phyloP scores from a whole-genome alignment of 1,284 basidiomycete genomes.

The Takashimella tepidaria region DNA sequence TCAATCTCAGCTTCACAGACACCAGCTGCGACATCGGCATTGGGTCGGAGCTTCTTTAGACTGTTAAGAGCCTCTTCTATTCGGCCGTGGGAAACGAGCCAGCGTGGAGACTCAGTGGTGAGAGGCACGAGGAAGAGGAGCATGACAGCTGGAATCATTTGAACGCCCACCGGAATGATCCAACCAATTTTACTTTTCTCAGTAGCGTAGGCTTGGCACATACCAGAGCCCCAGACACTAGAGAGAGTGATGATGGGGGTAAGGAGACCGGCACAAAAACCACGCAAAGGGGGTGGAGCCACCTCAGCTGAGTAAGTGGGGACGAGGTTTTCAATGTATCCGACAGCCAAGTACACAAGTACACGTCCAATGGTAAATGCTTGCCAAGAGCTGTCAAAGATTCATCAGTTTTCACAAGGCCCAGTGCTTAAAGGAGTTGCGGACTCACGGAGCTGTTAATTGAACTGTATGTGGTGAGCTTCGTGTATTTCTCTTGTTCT shows the following conservation, averaged over 20 bases:
- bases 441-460: constrained; percentile 8
- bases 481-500: no score
- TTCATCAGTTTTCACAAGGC: no score
- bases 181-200: constrained; percentile 11
- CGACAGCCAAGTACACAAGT: constrained; percentile 21
- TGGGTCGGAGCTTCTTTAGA: constrained; percentile 15
- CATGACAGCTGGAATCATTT: constrained; percentile 14
- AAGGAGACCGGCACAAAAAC: constrained; percentile 17
- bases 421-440: background rate
- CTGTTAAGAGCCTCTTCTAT: constrained; percentile 13
- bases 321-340: constrained; percentile 20
- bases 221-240: constrained; percentile 11
- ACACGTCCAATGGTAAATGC: constrained; percentile 21
- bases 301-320: constrained; percentile 22
- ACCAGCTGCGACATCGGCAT: constrained; percentile 13
- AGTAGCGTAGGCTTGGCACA: constrained; percentile 12
- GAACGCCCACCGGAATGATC: constrained; percentile 20
- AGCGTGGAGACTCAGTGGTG: constrained; percentile 23
- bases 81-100: constrained; percentile 16
- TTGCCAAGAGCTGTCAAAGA: constrained; percentile 9
- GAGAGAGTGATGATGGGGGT: constrained; percentile 9
- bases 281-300: constrained; percentile 15
- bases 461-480: no score
- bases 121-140: constrained; percentile 9
- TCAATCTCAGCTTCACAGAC: constrained; percentile 15